These are phyloP conservation scores for Eucalyptus erythrocorys DNA, from an alignment of 345 rosid species.

Conservation along the genomic window DNA sequence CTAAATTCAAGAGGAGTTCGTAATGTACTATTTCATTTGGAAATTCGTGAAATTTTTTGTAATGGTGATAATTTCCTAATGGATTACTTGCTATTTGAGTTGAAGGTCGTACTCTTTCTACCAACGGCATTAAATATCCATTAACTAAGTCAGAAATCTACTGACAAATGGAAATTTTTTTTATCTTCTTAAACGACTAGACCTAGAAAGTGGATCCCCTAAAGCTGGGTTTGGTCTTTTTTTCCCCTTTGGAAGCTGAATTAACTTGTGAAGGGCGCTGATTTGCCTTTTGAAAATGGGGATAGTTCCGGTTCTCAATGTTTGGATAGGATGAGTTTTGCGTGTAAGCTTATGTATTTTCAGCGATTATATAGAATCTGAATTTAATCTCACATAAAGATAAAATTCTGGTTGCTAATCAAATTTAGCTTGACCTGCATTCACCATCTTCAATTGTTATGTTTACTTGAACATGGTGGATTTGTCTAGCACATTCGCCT, in stretches of 20 bases:
- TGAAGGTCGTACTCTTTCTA: neutral
- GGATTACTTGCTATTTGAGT: neutral
- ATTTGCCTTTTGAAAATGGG: neutral
- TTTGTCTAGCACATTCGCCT: neutral
- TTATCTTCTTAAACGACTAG: neutral
- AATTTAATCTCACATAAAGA: neutral
- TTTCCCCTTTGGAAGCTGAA: neutral
- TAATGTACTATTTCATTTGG: too few relatives aligned
- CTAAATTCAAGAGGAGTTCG: too few relatives aligned
- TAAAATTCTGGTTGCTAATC: neutral
- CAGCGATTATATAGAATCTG: neutral
- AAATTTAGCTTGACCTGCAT: neutral
- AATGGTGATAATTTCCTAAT: neutral
- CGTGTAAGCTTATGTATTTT: neutral
- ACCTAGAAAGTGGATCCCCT: neutral
- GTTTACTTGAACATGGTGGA: neutral
- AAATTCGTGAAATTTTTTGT: too few relatives aligned
- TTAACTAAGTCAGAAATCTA: neutral
- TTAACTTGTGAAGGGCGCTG: neutral
- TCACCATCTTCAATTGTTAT: neutral
- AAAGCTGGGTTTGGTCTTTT: neutral
- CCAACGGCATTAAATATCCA: too few relatives aligned
- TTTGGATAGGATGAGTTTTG: neutral
- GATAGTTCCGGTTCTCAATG: neutral
- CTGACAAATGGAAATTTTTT: neutral